Conservation (phyloP, 768 basidiomycete species). For the Boletus insuetus region DNA sequence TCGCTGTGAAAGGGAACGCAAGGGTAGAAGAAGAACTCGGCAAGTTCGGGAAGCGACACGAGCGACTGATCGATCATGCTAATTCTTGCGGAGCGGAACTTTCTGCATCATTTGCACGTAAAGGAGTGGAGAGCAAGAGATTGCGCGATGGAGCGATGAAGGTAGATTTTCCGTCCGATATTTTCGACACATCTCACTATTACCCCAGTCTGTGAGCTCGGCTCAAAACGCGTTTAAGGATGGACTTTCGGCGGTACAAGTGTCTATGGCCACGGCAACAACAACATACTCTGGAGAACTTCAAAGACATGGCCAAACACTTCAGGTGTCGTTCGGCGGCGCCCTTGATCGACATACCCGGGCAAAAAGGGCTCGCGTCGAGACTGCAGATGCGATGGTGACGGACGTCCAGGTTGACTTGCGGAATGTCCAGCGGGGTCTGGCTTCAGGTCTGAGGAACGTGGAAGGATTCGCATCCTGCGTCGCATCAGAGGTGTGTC, state of each 20-base stretch:
- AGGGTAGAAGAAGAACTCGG: constrained; percentile 51
- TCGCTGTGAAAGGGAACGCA: constrained; percentile 53
- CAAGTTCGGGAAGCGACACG: constrained; percentile 49
- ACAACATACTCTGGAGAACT: constrained; percentile 51
- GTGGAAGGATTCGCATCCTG: constrained; percentile 41
- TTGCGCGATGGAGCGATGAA: constrained; percentile 58
- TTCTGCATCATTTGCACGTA: constrained; percentile 40
- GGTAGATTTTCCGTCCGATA: constrained; percentile 36
- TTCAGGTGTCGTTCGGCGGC: constrained; percentile 44
- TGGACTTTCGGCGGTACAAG: constrained; percentile 45
- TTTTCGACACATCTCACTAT: constrained; percentile 11
- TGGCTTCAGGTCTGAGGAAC: constrained; percentile 49
- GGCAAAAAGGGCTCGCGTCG: constrained; percentile 67
- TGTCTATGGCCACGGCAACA: constrained; percentile 44
- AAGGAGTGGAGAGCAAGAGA: constrained; percentile 49
- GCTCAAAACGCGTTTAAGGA: constrained; percentile 41
- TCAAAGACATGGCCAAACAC: constrained; percentile 44
- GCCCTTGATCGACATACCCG: constrained; percentile 61
- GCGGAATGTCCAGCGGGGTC: constrained; percentile 46
- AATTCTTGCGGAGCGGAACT: constrained; percentile 43
- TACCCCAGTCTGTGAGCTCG: constrained; percentile 39
- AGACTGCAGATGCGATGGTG: constrained; percentile 50
- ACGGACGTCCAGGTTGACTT: constrained; percentile 52
- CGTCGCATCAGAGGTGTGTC: constrained; percentile 53
- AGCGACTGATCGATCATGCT: constrained; percentile 41